Evolutionary conservation across 306 rosid genomes (phyloP), one percentile per base, ranked within the genome.

Genomic region (Vigna nakashimae): DNA sequence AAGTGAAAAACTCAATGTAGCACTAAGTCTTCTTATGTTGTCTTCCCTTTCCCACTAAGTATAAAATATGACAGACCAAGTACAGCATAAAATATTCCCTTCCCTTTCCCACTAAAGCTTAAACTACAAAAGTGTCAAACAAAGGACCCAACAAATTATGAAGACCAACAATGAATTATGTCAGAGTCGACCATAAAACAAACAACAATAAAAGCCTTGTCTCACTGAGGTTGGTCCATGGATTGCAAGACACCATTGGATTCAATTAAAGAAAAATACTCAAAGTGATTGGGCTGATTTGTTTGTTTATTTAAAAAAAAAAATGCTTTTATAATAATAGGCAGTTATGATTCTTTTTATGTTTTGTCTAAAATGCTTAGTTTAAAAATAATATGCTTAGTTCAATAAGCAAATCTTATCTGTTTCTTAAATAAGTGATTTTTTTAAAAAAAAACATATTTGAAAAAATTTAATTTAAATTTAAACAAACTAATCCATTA

Each of bases 61-160:
- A 20, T 20, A 20, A 20, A 12, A 48, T 24, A 12, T 57, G 74
- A n/a, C 74, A 16, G 38, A 69, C 60, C 17, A 46, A 14, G 20
- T 24, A 55, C 9, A 24, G 45, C 34, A 45, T 46, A 60, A 34
- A 74, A 46, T 59, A 56, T 60, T 74, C 58, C 69, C 49, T 60
- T 60, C 60, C 43, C 48, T 36, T 50, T 64, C 73, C 28, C 65
- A 75, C 72, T 18, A 49, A 59, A 36, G 46, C 16, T 14, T 16
- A 50, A 16, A 26, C 65, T 26, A 24, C 38, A 12, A 28, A 70
- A 51, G 46, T 14, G 55, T 51, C 45, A 76, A 28, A 65, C 10
- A 16, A 16, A 69, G 18, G 22, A 57, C 9, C 16, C 9, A 60
- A 60, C 60, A 49, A 62, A 55, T 64, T 34, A 58, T 40, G 1